Base-by-base conservation (phyloP, 768 basidiomycete genomes). In the Pleurotus eryngii region DNA sequence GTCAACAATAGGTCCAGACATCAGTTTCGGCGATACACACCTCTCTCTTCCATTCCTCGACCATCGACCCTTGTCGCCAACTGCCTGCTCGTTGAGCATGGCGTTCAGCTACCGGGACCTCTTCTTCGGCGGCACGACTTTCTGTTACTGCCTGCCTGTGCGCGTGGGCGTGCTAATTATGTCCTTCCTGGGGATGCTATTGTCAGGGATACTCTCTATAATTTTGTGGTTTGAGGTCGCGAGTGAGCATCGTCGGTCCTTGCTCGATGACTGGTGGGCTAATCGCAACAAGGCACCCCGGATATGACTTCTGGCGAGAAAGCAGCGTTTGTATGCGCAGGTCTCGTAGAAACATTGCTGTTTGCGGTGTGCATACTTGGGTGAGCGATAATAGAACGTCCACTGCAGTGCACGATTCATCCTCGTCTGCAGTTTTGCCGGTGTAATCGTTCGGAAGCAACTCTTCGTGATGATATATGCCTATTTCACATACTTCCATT, bases 121-220 rank as follows among this genome's bases (percentile, higher is more conserved):
- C 47, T 68, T 85, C 47, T 77, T 81, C 46, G 78, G 76, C 24
- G 77, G 81, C n/a, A 74, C 62, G 37, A 78, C 72, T 3, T 87
- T 81, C 65, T 88, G 86, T 64, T 86, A 75, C 61, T 86, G 86
- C 61, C 66, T 87, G 59, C 84, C 84, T 26, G 83, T 86, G 5
- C 78, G 86, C 57, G 56, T 81, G 4, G 85, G 87, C 35, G 85
- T 87, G 30, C 72, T 83, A 46, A 62, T 79, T 45, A 78, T 84
- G 74, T 76, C 83, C 26, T 57, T 78, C 2, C 67, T 87, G 6
- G 80, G 79, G 1, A 77, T 85, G 55, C 60, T 86, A 17, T 69
- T 86, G 27, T 74, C 83, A 6, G 85, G 81, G 1, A 58, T 80
- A 15, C 70, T 87, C 30, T 74, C 83, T 2, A 67, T 81, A 60